Evolutionary conservation across 2,329 filamentous ascomycete genomes (phyloP).

Genomic region (Periconia macrospinosa): DNA sequence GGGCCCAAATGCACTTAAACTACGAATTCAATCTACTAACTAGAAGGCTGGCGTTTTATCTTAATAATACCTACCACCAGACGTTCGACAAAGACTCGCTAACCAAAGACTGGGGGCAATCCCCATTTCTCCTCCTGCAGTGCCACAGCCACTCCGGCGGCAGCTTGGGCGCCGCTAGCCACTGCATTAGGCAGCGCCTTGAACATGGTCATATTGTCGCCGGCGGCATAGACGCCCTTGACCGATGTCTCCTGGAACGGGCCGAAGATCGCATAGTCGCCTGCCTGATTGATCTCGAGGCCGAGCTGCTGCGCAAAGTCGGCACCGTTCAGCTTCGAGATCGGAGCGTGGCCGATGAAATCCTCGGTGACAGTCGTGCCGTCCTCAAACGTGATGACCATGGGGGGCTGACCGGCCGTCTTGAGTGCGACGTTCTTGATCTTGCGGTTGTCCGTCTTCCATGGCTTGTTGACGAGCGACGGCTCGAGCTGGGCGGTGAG

Average conservation of each 20-base stretch:
- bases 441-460: no score
- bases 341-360: constrained; percentile 13
- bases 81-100: no score
- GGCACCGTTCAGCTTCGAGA: constrained; percentile 36
- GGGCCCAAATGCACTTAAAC: no score
- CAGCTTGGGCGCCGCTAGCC: constrained; percentile 2
- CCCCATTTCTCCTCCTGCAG: no score
- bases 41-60: no score
- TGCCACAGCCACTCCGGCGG: constrained; percentile 4
- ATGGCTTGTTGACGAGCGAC: no score
- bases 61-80: no score
- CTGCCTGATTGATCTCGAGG: constrained; percentile 46
- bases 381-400: constrained; percentile 47
- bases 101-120: no score
- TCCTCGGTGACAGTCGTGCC: constrained; percentile 26
- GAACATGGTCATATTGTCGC: constrained; percentile 39
- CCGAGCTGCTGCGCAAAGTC: constrained; percentile 49
- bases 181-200: constrained; percentile 7
- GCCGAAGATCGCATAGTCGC: constrained; percentile 47
- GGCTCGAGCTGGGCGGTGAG: no score
- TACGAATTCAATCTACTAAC: no score
- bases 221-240: constrained; percentile 54
- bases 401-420: no score
- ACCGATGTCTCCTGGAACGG: constrained; percentile 53
- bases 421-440: no score